Conservation (phyloP, 2,329 filamentous ascomycete species). For the Trichoderma cornu-damae region DNA sequence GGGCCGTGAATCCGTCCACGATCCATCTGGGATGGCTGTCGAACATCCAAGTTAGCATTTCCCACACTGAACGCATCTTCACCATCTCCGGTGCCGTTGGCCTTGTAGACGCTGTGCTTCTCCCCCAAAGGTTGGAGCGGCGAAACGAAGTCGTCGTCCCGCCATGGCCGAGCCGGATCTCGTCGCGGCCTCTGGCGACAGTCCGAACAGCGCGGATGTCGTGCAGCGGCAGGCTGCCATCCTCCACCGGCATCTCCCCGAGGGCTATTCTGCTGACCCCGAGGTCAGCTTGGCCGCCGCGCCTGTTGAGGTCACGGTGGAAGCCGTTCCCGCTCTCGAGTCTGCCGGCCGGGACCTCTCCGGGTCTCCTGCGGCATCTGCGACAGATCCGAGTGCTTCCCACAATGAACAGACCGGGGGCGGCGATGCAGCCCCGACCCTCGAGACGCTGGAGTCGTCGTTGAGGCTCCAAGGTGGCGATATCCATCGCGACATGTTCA, state of each 20-base stretch:
- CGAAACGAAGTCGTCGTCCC: constrained; percentile 11
- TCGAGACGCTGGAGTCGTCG: constrained; percentile 54
- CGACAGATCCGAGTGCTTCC: neutral
- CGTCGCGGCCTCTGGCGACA: constrained; percentile 26
- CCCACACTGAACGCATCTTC: neutral
- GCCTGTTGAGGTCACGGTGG: constrained; percentile 19
- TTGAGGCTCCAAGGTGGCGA: constrained; percentile 69
- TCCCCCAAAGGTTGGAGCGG: constrained; percentile 15
- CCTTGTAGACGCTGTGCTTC: neutral
- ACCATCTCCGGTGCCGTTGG: neutral
- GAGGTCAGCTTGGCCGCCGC: constrained; percentile 31
- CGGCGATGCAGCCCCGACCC: constrained; percentile 22
- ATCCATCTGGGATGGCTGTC: constrained; percentile 13
- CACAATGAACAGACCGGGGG: neutral
- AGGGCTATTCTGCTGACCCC: constrained; percentile 38
- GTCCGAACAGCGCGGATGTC: constrained; percentile 26
- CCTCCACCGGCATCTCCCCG: constrained; percentile 36
- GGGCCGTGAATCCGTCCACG: neutral
- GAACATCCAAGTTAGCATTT: neutral
- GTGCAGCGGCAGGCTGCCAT: constrained; percentile 34
- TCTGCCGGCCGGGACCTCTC: constrained; percentile 8
- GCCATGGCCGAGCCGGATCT: constrained; percentile 27
- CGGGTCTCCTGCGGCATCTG: constrained; percentile 21
- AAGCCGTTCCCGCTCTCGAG: neutral
- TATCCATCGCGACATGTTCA: constrained; percentile 73